These are phyloP conservation scores for Acanthamoeba lenticulata DNA, from an alignment of 208 protist species.

Conservation along the genomic window DNA sequence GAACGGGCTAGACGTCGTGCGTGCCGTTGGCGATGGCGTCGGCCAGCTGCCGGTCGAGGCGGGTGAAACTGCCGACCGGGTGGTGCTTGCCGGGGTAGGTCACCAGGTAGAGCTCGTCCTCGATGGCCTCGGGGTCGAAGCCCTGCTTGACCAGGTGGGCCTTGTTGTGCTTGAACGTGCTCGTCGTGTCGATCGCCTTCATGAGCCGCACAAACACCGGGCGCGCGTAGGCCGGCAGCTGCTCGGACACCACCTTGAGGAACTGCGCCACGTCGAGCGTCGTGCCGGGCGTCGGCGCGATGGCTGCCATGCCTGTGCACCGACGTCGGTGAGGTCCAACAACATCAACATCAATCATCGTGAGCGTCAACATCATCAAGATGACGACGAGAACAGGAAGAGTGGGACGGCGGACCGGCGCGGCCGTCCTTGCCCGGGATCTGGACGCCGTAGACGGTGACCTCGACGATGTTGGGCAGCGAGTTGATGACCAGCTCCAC, in stretches of 20 bases:
- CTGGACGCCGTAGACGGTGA: conserved; percentile 73
- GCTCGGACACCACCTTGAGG: conserved; percentile 39
- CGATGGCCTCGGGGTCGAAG: conserved; percentile 56
- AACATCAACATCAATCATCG: too few relatives aligned
- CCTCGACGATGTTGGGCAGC: conserved; percentile 26
- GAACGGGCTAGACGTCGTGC: not conserved
- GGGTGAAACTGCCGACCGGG: not conserved
- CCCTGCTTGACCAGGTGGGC: conserved; percentile 73
- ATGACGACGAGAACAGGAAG: too few relatives aligned
- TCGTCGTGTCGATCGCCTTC: conserved; percentile 71
- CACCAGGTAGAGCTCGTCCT: not conserved
- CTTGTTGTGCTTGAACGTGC: conserved; percentile 82
- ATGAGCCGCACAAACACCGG: conserved; percentile 75
- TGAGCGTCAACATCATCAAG: too few relatives aligned
- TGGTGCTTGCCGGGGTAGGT: conserved; percentile 17
- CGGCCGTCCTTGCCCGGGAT: conserved; percentile 65
- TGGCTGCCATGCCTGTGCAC: conserved; percentile 6
- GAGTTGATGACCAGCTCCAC: conserved; percentile 69
- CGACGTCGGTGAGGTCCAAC: too few relatives aligned
- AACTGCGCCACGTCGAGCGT: conserved; percentile 5
- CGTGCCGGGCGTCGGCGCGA: conserved; percentile 7
- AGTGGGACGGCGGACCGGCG: conserved; percentile 54
- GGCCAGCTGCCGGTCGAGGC: conserved; percentile 3
- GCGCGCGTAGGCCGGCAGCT: conserved; percentile 68
- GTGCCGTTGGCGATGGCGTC: not conserved